Conservation (phyloP, 148 eudicot species). For the Chenopodium formosanum region DNA sequence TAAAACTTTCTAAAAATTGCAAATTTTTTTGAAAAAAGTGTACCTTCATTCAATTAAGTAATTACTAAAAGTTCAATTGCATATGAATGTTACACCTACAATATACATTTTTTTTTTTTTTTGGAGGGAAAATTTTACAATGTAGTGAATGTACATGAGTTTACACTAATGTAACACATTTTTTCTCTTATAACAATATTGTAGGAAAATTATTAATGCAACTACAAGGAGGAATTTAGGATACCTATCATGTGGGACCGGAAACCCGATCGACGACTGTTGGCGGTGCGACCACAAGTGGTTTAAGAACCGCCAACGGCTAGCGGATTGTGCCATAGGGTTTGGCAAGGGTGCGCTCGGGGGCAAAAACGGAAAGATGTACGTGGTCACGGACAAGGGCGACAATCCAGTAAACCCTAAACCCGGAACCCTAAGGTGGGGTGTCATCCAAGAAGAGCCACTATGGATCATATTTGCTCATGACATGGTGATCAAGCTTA, state of each 20-base stretch:
- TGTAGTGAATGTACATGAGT: not conserved
- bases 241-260: constrained; percentile 62
- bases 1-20: not conserved
- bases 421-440: constrained; percentile 55
- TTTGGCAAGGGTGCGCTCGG: constrained; percentile 72
- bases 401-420: constrained; percentile 57
- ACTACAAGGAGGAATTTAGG: constrained; percentile 48
- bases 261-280: constrained; percentile 81
- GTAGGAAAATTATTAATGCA: constrained; percentile 49
- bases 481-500: constrained; percentile 57
- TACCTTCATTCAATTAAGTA: not conserved
- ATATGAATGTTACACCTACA: not conserved
- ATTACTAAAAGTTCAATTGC: not conserved
- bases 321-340: constrained; percentile 76
- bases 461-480: constrained; percentile 55
- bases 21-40: not conserved
- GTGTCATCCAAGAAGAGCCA: constrained; percentile 57
- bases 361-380: constrained; percentile 51
- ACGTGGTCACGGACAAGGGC: constrained; percentile 45
- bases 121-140: no score
- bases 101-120: not conserved
- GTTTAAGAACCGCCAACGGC: constrained; percentile 51
- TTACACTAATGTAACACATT: not conserved
- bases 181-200: not conserved
- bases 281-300: constrained; percentile 75